Evolutionary conservation across 345 rosid genomes (phyloP).

Genomic region (Brassica nigra): DNA sequence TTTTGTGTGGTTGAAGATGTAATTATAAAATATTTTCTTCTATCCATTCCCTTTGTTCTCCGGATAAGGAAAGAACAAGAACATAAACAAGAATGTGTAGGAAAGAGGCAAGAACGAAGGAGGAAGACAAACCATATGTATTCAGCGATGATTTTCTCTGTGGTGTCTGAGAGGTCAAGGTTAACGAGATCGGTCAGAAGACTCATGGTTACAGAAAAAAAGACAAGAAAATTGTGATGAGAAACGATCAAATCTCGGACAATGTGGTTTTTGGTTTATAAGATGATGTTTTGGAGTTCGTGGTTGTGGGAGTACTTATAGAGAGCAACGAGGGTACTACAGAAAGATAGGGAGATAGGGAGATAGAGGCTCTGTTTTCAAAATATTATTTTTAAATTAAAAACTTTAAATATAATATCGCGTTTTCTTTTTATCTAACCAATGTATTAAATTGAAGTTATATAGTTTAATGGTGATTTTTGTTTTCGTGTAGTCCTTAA

Average conservation of each 20-base stretch:
- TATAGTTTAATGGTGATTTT: neutral
- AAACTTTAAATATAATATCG: neutral
- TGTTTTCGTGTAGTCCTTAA: neutral
- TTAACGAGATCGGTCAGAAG: conserved; percentile 74
- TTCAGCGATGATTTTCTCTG: conserved; percentile 83
- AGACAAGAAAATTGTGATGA: neutral
- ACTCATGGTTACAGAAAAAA: conserved; percentile 49
- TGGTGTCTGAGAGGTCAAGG: conserved; percentile 74
- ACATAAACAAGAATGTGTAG: conserved; percentile 16
- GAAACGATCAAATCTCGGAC: neutral
- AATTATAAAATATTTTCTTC: conserved; percentile 5
- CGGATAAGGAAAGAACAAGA: conserved; percentile 1
- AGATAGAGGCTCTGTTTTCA: neutral
- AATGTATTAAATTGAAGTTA: neutral
- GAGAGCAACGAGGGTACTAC: conserved; percentile 2
- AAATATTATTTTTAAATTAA: conserved; percentile 17
- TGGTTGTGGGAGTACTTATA: conserved; percentile 39
- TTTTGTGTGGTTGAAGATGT: neutral
- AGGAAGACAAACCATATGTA: conserved; percentile 71
- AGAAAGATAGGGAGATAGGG: conserved; percentile 6
- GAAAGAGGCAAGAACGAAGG: conserved; percentile 8
- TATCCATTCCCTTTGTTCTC: neutral
- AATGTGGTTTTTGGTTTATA: neutral
- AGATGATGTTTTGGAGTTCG: conserved; percentile 36
- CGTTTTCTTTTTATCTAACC: neutral